Conservation (phyloP, 306 rosid genomes). For the Casuarina glauca region DNA sequence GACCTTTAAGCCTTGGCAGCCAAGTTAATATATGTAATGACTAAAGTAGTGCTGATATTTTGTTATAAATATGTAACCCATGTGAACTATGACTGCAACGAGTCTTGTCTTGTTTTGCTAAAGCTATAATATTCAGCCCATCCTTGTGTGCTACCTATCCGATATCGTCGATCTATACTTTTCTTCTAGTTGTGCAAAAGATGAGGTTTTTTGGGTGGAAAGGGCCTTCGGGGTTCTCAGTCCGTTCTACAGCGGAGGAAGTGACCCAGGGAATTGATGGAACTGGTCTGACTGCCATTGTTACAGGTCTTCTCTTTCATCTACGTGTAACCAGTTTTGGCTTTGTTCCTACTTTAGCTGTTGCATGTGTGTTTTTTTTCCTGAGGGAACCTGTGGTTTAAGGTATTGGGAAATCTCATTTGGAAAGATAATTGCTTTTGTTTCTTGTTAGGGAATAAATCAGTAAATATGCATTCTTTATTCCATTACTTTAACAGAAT, state of each 20-base stretch:
- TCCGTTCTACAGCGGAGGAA: slow-evolving; percentile 50
- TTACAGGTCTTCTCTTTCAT: slow-evolving; percentile 41
- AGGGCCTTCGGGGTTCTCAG: slow-evolving; percentile 63
- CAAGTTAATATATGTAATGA: too few species aligned
- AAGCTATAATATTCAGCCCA: too few species aligned
- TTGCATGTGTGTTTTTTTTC: background rate
- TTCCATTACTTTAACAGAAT: background rate
- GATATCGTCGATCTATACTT: background rate
- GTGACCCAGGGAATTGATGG: slow-evolving; percentile 56
- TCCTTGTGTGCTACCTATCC: too few species aligned
- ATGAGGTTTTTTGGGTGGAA: slow-evolving; percentile 58
- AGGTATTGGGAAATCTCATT: background rate
- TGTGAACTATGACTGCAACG: too few species aligned
- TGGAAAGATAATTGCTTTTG: background rate
- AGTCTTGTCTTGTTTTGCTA: too few species aligned
- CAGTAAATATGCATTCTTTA: background rate
- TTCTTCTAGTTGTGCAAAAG: background rate
- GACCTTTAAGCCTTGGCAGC: too few species aligned
- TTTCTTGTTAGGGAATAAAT: background rate
- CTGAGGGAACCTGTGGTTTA: background rate
- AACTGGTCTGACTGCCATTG: slow-evolving; percentile 50
- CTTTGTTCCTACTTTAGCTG: background rate
- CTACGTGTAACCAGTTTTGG: slow-evolving; percentile 2
- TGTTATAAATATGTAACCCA: too few species aligned
- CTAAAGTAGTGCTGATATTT: too few species aligned